Conservation (phyloP, 495 filamentous ascomycete species). For the Lepidopterella palustris region DNA sequence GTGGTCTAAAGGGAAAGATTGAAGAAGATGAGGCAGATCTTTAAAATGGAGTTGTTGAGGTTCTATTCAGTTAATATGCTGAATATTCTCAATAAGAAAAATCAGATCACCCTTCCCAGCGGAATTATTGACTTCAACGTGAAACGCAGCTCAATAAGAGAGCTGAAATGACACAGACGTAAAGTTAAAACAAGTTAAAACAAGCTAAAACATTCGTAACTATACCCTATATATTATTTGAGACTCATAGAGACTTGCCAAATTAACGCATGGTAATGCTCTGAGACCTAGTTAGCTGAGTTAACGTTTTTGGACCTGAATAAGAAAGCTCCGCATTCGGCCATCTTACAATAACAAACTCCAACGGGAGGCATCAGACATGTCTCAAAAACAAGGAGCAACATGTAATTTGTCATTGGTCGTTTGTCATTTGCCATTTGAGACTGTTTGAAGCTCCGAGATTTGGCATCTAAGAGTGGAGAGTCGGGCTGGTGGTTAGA, state of each 20-base stretch:
- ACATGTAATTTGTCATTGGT: too few relatives aligned
- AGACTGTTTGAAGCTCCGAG: too few relatives aligned
- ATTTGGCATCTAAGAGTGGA: too few relatives aligned
- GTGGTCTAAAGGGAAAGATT: not conserved
- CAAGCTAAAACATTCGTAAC: too few relatives aligned
- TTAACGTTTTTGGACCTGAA: constrained; percentile 3
- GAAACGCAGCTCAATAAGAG: too few relatives aligned
- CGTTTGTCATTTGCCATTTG: too few relatives aligned
- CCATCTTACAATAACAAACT: not conserved
- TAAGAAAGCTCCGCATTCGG: not conserved
- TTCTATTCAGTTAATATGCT: not conserved
- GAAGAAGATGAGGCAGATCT: not conserved
- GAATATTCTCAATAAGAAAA: not conserved
- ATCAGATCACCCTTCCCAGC: not conserved
- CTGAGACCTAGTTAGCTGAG: not conserved
- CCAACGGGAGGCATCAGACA: not conserved
- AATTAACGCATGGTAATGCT: not conserved
- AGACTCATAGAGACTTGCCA: not conserved
- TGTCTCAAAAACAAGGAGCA: not conserved
- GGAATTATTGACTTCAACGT: not conserved
- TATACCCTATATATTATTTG: too few relatives aligned
- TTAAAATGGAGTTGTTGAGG: not conserved
- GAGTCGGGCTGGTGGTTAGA: too few relatives aligned
- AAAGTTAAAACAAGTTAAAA: too few relatives aligned
- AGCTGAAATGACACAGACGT: too few relatives aligned